Conservation (phyloP, 164 flowering plant species). For the Magnolia officinalis region DNA sequence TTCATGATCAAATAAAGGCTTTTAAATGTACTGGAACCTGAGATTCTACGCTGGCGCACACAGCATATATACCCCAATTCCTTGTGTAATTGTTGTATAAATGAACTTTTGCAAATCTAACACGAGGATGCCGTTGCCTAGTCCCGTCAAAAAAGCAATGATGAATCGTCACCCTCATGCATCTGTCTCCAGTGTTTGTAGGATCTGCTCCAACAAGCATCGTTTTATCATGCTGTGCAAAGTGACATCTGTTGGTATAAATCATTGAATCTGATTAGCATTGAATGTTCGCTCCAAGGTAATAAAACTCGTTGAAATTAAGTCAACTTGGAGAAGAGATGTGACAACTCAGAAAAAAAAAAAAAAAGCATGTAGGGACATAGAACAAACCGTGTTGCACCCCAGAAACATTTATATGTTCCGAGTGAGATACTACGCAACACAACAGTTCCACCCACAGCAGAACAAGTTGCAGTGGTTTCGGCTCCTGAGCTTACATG, state of each 20-base stretch:
- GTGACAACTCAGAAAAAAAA: not conserved
- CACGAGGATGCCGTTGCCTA: constrained; percentile 82
- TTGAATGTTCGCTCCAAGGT: not conserved
- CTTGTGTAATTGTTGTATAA: constrained; percentile 82
- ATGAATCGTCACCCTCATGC: constrained; percentile 77
- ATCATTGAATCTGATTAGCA: not conserved
- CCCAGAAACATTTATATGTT: constrained; percentile 2
- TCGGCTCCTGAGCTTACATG: constrained; percentile 29
- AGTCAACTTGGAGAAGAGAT: not conserved
- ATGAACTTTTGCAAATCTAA: constrained; percentile 80
- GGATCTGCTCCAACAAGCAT: constrained; percentile 87
- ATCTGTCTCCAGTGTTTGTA: constrained; percentile 60
- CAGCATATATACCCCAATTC: constrained; percentile 86
- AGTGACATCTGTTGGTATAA: constrained; percentile 54
- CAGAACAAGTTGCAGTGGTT: constrained; percentile 14
- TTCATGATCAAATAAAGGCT: not conserved
- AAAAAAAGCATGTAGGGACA: constrained; percentile 31
- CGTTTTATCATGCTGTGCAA: constrained; percentile 66
- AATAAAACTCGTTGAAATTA: not conserved
- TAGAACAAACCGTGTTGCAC: not conserved
- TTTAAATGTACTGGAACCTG: constrained; percentile 38
- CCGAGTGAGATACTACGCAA: not conserved
- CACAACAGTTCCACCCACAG: constrained; percentile 7
- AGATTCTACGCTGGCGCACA: constrained; percentile 87
- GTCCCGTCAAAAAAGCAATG: constrained; percentile 90